Evolutionary conservation across 2,329 filamentous ascomycete species (phyloP), one percentile per base, ranked within the genome.

Genomic region (Fusarium nurragi): DNA sequence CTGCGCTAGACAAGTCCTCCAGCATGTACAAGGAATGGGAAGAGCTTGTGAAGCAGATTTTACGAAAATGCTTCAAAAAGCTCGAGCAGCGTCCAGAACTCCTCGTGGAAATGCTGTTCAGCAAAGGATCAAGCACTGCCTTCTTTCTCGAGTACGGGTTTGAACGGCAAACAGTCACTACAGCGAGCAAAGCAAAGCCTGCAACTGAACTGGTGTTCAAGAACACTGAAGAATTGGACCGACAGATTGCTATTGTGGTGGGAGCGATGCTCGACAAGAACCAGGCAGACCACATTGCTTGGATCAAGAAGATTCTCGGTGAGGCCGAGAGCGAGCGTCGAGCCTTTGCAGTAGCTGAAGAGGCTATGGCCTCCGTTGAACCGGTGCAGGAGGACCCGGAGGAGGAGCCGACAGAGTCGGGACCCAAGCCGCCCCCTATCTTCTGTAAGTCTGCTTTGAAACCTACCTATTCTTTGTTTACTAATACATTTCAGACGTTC

Each of bases 41-140:
- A 72, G 92, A 97, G 70, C 83, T 99, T 32, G 86, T 92, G 6
- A 90, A 89, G 75, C 94, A 97, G 71, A 84, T 98, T 36, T 85
- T 97, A 65, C 88, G 90, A 68, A 90, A 89, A 72, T 90, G 94
- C 65, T 84, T 92, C 52, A 93, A 91, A 73, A 97, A 95, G 78
- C 84, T 98, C 2, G 86, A 95, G 61, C 88, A 97, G 68, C 86
- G 93, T 39, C 93, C 93, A 1, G 92, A 94, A 63, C 81, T 97
- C 37, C 85, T 97, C 46, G 90, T 96, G 1, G 95, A 99, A 77
- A 87, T 99, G 84, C 83, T 99, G 14, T 99, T 99, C 77, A 97
- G 92, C 76, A 99, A 99, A 77, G 90, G 93, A 55, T 89, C 88
- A 48, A 86, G 86, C 41, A 97, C 92, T 0, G 85, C 93, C 1